phyloP scores from a whole-genome alignment of 2,329 filamentous ascomycete genomes.

The Verticillium longisporum region DNA sequence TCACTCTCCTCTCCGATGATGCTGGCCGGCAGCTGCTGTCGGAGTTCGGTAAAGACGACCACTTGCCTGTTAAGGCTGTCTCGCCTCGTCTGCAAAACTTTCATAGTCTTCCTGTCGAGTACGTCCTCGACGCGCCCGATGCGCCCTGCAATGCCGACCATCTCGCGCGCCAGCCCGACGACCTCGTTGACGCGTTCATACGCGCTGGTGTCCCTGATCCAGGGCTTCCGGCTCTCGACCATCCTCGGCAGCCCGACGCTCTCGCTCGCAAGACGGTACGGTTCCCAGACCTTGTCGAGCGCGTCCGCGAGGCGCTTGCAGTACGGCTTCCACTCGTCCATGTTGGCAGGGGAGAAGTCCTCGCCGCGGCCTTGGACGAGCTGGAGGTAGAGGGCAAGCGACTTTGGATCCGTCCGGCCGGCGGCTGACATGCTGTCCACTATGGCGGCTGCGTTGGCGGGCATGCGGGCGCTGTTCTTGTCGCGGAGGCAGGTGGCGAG shows the following conservation, averaged over 20 bases:
- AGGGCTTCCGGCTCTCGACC: background rate
- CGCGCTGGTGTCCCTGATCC: slow-evolving; percentile 1
- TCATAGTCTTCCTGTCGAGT: slow-evolving; percentile 20
- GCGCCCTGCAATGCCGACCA: slow-evolving; percentile 38
- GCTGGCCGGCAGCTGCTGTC: slow-evolving; percentile 1
- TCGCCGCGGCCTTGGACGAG: slow-evolving; percentile 25
- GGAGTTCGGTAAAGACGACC: slow-evolving; percentile 9
- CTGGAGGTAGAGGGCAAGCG: slow-evolving; percentile 50
- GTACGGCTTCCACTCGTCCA: slow-evolving; percentile 19
- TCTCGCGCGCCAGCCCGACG: slow-evolving; percentile 35
- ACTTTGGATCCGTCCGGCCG: slow-evolving; percentile 33
- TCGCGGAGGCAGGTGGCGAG: slow-evolving; percentile 70
- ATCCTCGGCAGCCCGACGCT: slow-evolving; percentile 19
- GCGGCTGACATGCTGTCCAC: slow-evolving; percentile 53
- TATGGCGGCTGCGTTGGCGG: slow-evolving; percentile 58
- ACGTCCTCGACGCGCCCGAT: slow-evolving; percentile 33
- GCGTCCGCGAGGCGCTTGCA: slow-evolving; percentile 44
- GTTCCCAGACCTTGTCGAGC: slow-evolving; percentile 43
- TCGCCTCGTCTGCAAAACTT: slow-evolving; percentile 21
- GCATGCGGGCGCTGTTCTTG: slow-evolving; percentile 64
- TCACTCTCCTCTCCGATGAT: background rate
- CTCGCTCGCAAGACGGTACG: slow-evolving; percentile 32
- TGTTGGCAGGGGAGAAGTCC: background rate
- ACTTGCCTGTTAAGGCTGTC: slow-evolving; percentile 21
- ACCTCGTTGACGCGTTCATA: slow-evolving; percentile 33